Base-by-base conservation (phyloP, 345 rosid genomes). In the Noccaea caerulescens region DNA sequence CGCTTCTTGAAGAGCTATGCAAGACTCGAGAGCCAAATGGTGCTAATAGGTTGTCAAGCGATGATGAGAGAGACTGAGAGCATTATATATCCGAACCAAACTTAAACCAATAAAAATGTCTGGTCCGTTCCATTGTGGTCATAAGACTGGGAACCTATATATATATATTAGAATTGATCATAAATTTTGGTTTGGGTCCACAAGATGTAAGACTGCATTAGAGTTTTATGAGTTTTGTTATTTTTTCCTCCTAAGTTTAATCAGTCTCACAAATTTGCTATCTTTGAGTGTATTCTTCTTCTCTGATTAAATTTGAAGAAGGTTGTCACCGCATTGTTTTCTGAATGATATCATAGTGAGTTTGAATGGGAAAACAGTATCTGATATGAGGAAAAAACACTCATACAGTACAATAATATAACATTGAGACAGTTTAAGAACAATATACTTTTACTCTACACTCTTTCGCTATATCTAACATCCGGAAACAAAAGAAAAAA, bases 1-100 rank as follows among this genome's bases (percentile, higher is more conserved):
- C n/a, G 54, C 63, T 88, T 10, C 68, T 88, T 2, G 14, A 56
- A 0, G 84, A 81, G 47, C 11, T 70, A 3, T 74, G 86, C 51
- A 27, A 56, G 6, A 10, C 20, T 42, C 6, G 12, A 62, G 23
- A 41, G 8, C 0, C 51, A 6, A 10, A 67, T 14, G 47, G 1
- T 63, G 16, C 46, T 47, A 18, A 0, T 8, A n/a, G 10, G 13
- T 51, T 52, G 6, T 18, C 30, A 49, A 18, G 11, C 9, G 53
- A 49, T 38, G 32, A 23, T 3, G 13, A n/a, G 63, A 2, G 20
- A 37, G 65, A 36, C 4, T 39, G 13, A 54, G 6, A 25, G 51
- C 23, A 20, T 20, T 20, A 1, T 20, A 20, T 20, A 1, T 20
- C 23, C 23, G 23, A 20, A 25, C 36, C 10, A 3, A 20, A n/a